These are phyloP conservation scores for Pichia rugopelliculosa DNA, from an alignment of 805 yeast genomes.

Conservation along the genomic window DNA sequence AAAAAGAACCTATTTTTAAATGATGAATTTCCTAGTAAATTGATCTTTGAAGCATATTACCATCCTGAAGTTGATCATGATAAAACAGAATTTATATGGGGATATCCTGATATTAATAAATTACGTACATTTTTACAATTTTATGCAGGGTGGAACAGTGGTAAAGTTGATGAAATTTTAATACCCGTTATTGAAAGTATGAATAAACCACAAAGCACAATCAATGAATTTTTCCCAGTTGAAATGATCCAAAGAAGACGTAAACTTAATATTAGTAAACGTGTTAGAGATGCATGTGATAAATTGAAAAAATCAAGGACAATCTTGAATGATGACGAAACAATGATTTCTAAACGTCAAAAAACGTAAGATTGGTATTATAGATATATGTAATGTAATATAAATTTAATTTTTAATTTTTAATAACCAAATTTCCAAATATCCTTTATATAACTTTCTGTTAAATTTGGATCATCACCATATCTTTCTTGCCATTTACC, in stretches of 20 bases:
- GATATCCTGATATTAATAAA: conserved; percentile 75
- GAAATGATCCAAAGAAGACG: conserved; percentile 42
- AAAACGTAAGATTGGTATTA: not conserved
- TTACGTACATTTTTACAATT: conserved; percentile 61
- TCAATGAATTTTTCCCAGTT: conserved; percentile 63
- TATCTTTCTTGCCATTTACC: conserved; percentile 71
- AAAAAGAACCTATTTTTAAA: conserved; percentile 44
- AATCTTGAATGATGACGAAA: too few species aligned
- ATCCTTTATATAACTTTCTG: conserved; percentile 50
- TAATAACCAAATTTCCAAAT: conserved; percentile 27
- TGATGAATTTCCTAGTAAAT: conserved; percentile 57
- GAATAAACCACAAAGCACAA: conserved; percentile 59
- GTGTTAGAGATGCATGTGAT: conserved; percentile 52
- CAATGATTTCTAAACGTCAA: not conserved
- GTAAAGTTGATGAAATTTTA: conserved; percentile 70
- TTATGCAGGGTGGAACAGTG: conserved; percentile 75
- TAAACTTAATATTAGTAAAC: conserved; percentile 47
- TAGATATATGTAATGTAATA: not conserved
- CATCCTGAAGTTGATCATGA: conserved; percentile 83
- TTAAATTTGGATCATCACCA: conserved; percentile 58
- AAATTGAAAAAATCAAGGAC: conserved; percentile 31
- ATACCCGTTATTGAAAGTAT: conserved; percentile 79
- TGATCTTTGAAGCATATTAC: conserved; percentile 66
- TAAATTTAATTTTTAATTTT: not conserved
- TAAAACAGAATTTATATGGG: conserved; percentile 78